Evolutionary conservation across 306 rosid species (phyloP).

Genomic region (Hippophae rhamnoides): DNA sequence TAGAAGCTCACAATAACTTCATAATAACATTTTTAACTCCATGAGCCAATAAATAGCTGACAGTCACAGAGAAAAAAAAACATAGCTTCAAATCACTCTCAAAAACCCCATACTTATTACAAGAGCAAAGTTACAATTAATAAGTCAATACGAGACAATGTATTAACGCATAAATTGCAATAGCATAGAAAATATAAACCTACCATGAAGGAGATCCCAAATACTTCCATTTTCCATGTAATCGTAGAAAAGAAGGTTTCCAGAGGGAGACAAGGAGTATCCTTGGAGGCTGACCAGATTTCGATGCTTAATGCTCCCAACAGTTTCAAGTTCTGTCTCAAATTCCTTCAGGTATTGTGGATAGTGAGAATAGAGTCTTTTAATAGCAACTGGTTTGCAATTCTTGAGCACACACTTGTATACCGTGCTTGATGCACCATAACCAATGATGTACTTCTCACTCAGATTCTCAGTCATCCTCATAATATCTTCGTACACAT

Average conservation of each 20-base stretch:
- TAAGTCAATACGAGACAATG: not conserved
- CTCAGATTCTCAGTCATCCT: conserved; percentile 87
- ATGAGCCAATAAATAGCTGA: too few species aligned
- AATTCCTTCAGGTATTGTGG: conserved; percentile 70
- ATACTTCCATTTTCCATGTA: conserved; percentile 95
- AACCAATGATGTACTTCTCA: conserved; percentile 84
- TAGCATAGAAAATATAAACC: conserved; percentile 1
- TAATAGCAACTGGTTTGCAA: conserved; percentile 91
- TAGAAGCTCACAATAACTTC: too few species aligned
- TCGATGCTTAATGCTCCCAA: conserved; percentile 92
- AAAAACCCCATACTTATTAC: too few species aligned
- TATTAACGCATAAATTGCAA: not conserved
- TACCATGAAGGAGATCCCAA: conserved; percentile 94
- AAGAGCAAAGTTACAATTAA: not conserved
- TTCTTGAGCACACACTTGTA: conserved; percentile 90
- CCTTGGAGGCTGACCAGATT: conserved; percentile 94
- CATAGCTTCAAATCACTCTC: too few species aligned
- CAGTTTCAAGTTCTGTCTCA: conserved; percentile 77
- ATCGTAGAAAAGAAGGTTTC: conserved; percentile 92
- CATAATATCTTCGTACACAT: conserved; percentile 88
- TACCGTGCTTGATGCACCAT: conserved; percentile 89
- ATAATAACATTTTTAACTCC: too few species aligned
- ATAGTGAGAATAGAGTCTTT: conserved; percentile 70
- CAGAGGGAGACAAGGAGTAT: conserved; percentile 69
- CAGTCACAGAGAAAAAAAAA: too few species aligned